Conservation (phyloP, 768 basidiomycete genomes). For the Lactarius hatsudake region DNA sequence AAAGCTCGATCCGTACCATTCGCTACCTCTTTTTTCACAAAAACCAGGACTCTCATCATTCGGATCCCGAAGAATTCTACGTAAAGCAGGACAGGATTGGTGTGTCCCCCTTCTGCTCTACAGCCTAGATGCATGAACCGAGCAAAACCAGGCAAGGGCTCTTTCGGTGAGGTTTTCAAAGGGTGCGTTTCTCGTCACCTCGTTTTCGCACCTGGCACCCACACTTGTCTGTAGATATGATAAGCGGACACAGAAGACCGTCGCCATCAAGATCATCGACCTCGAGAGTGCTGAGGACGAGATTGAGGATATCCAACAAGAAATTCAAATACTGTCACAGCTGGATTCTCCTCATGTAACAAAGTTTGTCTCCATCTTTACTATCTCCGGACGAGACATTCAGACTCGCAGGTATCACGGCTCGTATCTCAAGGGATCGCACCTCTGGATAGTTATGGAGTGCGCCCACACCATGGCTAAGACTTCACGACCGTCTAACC, state of each 20-base stretch:
- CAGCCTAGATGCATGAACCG: conserved; percentile 8
- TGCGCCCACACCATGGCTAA: conserved; percentile 36
- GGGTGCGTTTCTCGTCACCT: conserved; percentile 53
- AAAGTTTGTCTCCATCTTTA: conserved; percentile 57
- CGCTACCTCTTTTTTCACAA: conserved; percentile 21
- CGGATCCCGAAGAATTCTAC: conserved; percentile 96
- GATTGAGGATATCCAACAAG: conserved; percentile 99
- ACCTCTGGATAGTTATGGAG: conserved; percentile 99
- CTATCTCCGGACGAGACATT: conserved; percentile 21
- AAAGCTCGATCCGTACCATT: conserved; percentile 12
- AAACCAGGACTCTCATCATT: conserved; percentile 58
- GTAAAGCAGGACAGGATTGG: conserved; percentile 98
- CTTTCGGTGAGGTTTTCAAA: conserved; percentile 99
- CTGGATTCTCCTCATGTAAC: conserved; percentile 95
- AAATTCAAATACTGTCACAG: conserved; percentile 96
- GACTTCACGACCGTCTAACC: conserved; percentile 2
- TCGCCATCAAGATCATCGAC: conserved; percentile 99
- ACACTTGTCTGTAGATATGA: conserved; percentile 63
- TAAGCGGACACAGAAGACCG: conserved; percentile 92
- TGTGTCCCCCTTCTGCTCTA: conserved; percentile 38
- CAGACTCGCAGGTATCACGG: conserved; percentile 77
- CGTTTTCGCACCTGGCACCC: conserved; percentile 12
- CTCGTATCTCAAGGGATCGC: conserved; percentile 90
- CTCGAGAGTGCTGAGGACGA: conserved; percentile 99
- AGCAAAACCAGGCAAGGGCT: conserved; percentile 77